Evolutionary conservation across 169 alveolate genomes (phyloP), one percentile per base, ranked within the genome.

Genomic region (Plasmodium vivax): DNA sequence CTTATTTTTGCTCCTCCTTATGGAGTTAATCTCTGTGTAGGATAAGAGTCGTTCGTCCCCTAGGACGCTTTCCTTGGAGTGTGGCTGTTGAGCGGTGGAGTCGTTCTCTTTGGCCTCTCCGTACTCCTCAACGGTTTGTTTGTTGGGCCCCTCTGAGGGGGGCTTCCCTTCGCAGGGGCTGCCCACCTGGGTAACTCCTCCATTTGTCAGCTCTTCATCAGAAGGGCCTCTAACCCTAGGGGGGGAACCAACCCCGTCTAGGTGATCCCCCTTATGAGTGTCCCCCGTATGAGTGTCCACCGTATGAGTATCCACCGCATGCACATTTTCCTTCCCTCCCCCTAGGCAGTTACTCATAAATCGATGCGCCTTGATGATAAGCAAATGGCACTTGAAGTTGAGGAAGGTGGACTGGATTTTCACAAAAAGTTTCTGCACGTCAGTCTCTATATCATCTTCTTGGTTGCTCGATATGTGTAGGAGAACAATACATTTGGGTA

Each of bases 381-480:
- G 58, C 23, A 85, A 34, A 77, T 85, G 93, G 45, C 93, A 85
- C 36, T 85, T 85, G 82, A 47, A 85, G 34, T 71, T 85, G 56
- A 77, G 45, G 68, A 85, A 85, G 38, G 85, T 85, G 3, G 93
- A 85, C 12, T 85, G 93, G 19, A 85, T 75, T 19, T 74, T 77
- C n/a, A 85, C 93, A 74, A 85, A 85, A n/a, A 75, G 16, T 38
- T 85, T 85, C 62, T 85, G 93, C 8, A 85, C 93, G 34, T 85
- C 93, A 19, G 93, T 85, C 34, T 85, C 93, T 51, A 85, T 85
- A 16, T 85, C 93, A 27, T 85, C 93, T 16, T 85, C 85, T 27
- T 77, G 43, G 32, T 79, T 85, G 80, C 68, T 85, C 32, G 93
- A 85, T 2, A 85, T 79, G 71, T 85, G 93, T 6, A 85, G 87